These are phyloP conservation scores for Raphidocelis subcapitata DNA, from an alignment of 139 green algal genomes.

Conservation along the genomic window DNA sequence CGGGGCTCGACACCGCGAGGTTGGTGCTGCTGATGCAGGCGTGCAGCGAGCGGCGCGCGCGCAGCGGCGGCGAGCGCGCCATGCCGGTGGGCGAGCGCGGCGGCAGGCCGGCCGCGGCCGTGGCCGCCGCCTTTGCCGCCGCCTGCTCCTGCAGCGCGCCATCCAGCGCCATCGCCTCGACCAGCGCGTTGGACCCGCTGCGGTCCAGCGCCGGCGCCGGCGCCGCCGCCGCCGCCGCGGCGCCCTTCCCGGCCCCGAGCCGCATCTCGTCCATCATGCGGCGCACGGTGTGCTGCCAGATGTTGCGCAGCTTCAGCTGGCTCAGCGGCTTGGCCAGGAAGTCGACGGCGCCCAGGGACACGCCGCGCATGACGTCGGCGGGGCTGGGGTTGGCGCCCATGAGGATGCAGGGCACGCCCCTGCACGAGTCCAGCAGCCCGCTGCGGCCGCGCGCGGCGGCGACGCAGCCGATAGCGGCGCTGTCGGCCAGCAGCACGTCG, in stretches of 20 bases:
- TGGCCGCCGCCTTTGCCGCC: too few species aligned
- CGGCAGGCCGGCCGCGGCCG: too few species aligned
- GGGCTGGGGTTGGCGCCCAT: constrained; percentile 43
- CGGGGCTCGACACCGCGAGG: too few species aligned
- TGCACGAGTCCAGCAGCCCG: constrained; percentile 31
- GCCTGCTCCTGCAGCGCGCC: too few species aligned
- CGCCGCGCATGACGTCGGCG: constrained; percentile 60
- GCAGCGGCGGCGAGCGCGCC: too few species aligned
- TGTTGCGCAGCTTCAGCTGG: constrained; percentile 76
- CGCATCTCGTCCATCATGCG: constrained; percentile 49
- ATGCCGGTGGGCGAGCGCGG: too few species aligned
- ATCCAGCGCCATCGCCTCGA: constrained; percentile 3
- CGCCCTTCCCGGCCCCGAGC: not conserved
- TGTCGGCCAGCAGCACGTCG: constrained; percentile 32
- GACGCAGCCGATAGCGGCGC: not conserved
- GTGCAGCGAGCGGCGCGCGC: too few species aligned
- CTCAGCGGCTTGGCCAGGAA: constrained; percentile 71
- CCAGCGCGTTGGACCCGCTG: constrained; percentile 7
- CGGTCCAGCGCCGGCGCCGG: constrained; percentile 10
- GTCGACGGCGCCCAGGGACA: constrained; percentile 77
- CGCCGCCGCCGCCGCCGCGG: not conserved
- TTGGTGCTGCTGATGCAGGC: too few species aligned
- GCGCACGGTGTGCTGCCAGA: constrained; percentile 86
- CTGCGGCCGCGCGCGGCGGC: not conserved
- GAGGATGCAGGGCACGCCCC: constrained; percentile 50